phyloP scores from a whole-genome alignment of 257 asterid species.

The Solanum rostratum region DNA sequence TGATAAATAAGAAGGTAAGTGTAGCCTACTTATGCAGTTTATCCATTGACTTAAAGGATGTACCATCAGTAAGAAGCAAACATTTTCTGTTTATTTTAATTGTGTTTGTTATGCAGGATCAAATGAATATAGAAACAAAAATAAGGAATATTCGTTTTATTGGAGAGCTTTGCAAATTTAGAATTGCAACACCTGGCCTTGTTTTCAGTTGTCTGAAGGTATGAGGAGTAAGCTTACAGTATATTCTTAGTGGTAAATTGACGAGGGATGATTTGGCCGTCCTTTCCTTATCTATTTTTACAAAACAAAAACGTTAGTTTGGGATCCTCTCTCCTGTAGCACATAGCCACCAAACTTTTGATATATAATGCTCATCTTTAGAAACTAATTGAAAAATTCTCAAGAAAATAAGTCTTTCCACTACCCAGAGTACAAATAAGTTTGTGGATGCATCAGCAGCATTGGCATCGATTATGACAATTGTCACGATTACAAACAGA shows the following conservation, averaged over 20 bases:
- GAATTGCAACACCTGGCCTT: slow-evolving; percentile 81
- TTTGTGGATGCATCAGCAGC: neutral
- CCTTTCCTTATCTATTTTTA: neutral
- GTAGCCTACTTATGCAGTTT: neutral
- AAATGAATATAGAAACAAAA: slow-evolving; percentile 95
- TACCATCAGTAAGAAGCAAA: neutral
- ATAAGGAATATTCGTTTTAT: slow-evolving; percentile 90
- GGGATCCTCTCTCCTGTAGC: neutral
- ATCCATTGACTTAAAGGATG: neutral
- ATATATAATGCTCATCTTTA: neutral
- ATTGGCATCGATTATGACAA: neutral
- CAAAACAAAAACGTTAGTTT: neutral
- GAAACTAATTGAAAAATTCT: neutral
- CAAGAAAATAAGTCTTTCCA: neutral
- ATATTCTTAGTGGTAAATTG: neutral
- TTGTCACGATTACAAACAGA: neutral
- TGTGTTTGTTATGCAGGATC: slow-evolving; percentile 59
- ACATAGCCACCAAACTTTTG: neutral
- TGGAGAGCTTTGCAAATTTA: slow-evolving; percentile 98
- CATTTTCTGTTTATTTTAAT: neutral
- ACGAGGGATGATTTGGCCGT: neutral
- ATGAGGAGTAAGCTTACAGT: slow-evolving; percentile 2
- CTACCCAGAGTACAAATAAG: neutral
- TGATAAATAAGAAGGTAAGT: slow-evolving; percentile 88
- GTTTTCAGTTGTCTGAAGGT: slow-evolving; percentile 94